Percentiles rank a stretch among this genome's conserved stretches.
Conservation (phyloP, 768 basidiomycete species). For the Russula earlei region DNA sequence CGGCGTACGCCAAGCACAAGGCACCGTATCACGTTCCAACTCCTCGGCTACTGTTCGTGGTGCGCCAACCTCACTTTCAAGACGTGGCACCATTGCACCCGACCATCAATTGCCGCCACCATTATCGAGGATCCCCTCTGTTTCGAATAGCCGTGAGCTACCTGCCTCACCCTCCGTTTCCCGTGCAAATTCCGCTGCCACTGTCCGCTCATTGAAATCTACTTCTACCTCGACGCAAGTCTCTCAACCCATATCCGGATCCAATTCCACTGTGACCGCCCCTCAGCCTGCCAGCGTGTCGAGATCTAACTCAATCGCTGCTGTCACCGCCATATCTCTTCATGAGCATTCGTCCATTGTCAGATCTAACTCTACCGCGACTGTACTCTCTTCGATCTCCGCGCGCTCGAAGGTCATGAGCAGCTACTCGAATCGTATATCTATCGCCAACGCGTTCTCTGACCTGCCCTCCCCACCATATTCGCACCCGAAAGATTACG, state of each 20-base stretch:
- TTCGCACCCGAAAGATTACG: slow-evolving; percentile 11
- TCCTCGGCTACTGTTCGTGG: slow-evolving; percentile 2
- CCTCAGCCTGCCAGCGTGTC: not conserved
- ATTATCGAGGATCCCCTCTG: not conserved
- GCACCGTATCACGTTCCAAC: slow-evolving; percentile 4
- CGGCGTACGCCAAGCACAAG: not conserved
- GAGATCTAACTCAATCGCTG: slow-evolving; percentile 3
- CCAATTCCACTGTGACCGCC: slow-evolving; percentile 3
- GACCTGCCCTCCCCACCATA: slow-evolving; percentile 12
- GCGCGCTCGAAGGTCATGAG: slow-evolving; percentile 9
- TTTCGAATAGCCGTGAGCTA: not conserved
- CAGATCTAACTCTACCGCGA: slow-evolving; percentile 8
- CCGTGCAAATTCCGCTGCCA: slow-evolving; percentile 10
- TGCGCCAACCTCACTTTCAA: not conserved
- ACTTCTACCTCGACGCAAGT: not conserved
- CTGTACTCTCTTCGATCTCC: not conserved
- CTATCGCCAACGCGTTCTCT: slow-evolving; percentile 3
- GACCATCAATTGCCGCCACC: not conserved
- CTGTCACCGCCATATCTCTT: slow-evolving; percentile 14
- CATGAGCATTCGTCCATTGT: slow-evolving; percentile 2
- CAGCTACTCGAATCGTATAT: slow-evolving; percentile 5
- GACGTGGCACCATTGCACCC: not conserved
- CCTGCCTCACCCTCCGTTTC: slow-evolving; percentile 1
- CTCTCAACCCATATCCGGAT: slow-evolving; percentile 2
- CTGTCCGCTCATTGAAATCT: slow-evolving; percentile 3